A percentile compares a stretch with the other conserved stretches of the same genome.
These are phyloP conservation scores for Candida tibetensis DNA, from an alignment of 805 yeast genomes.

Conservation along the genomic window DNA sequence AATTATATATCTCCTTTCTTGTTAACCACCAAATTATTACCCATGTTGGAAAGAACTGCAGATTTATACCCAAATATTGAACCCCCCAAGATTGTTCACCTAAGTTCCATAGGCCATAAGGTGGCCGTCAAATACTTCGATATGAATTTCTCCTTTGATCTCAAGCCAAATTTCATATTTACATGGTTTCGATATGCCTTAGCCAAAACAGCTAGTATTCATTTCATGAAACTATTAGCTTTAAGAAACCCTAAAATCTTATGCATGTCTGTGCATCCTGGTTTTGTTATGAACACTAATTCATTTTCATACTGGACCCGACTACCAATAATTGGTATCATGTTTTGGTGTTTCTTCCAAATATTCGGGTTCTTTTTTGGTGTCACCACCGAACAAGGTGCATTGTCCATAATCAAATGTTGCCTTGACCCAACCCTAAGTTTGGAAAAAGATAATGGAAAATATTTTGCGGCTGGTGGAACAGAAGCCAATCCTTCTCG, in stretches of 20 bases:
- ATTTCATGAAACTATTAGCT: constrained; percentile 62
- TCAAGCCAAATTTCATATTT: constrained; percentile 63
- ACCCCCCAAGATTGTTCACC: constrained; percentile 57
- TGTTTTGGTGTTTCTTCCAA: constrained; percentile 71
- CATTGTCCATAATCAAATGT: constrained; percentile 60
- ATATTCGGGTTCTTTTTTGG: constrained; percentile 69
- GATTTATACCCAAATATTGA: constrained; percentile 21
- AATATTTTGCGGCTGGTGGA: constrained; percentile 64
- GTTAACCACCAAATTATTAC: constrained; percentile 58
- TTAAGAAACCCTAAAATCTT: constrained; percentile 63
- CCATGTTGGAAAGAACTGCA: constrained; percentile 45
- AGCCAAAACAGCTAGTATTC: constrained; percentile 78
- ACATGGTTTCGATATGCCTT: constrained; percentile 76
- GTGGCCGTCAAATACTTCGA: constrained; percentile 48
- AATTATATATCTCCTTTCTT: constrained; percentile 75
- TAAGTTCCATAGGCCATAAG: constrained; percentile 66
- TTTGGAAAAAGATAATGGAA: constrained; percentile 61
- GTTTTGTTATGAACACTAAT: constrained; percentile 80
- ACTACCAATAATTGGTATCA: constrained; percentile 70
- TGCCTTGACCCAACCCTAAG: constrained; percentile 53
- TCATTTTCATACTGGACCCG: constrained; percentile 74
- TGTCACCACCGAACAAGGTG: constrained; percentile 68
- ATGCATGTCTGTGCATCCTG: constrained; percentile 74
- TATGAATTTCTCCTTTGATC: constrained; percentile 49
- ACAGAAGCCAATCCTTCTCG: constrained; percentile 52